Conservation (phyloP, 306 rosid genomes). For the Adenanthera pavonina region DNA sequence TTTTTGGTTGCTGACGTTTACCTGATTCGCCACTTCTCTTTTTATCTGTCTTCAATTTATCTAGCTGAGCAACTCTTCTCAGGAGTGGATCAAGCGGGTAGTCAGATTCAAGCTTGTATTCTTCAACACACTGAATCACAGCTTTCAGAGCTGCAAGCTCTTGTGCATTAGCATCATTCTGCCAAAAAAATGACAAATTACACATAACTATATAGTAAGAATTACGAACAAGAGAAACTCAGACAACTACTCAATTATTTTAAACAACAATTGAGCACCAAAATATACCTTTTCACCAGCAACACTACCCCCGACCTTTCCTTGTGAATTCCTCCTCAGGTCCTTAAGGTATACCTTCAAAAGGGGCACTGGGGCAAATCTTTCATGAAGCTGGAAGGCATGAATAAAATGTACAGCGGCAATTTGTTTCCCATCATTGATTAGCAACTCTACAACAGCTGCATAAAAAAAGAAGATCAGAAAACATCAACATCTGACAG, state of each 20-base stretch:
- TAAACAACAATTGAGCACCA: conserved; percentile 27
- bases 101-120: conserved; percentile 70
- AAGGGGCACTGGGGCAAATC: conserved; percentile 74
- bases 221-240: conserved; percentile 25
- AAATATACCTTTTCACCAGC: conserved; percentile 58
- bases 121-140: conserved; percentile 64
- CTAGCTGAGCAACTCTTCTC: conserved; percentile 75
- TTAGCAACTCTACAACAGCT: conserved; percentile 60
- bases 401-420: conserved; percentile 72
- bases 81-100: conserved; percentile 83
- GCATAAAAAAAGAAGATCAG: conserved; percentile 41
- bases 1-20: conserved; percentile 62
- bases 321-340: conserved; percentile 76
- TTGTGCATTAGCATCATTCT: conserved; percentile 60
- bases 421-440: conserved; percentile 64
- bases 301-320: conserved; percentile 57
- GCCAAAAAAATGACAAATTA: conserved; percentile 31
- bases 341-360: conserved; percentile 75
- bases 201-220: conserved; percentile 26
- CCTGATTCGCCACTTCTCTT: conserved; percentile 60
- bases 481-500: conserved; percentile 39
- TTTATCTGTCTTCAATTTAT: conserved; percentile 62
- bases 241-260: conserved; percentile 22
- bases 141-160: conserved; percentile 69
- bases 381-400: conserved; percentile 67